A percentile compares a stretch with the other conserved stretches of the same genome.
These are phyloP conservation scores for Fusarium decemcellulare DNA, from an alignment of 2,329 filamentous ascomycete genomes.

Conservation along the genomic window DNA sequence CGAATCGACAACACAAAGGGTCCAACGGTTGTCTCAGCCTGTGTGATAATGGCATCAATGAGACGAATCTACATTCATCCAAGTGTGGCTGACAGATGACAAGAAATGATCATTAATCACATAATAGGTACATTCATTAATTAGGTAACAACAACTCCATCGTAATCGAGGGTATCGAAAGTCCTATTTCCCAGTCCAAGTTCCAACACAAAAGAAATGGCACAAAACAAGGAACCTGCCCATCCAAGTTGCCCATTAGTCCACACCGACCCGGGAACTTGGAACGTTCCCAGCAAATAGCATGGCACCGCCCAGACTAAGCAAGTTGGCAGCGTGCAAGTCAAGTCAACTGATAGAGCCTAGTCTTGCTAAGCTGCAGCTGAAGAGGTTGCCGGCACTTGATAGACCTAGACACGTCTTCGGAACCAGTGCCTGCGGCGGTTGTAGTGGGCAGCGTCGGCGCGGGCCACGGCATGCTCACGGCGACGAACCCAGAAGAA, in stretches of 20 bases:
- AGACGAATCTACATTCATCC: background rate
- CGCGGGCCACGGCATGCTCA: slow-evolving; percentile 52
- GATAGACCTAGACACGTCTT: slow-evolving; percentile 55
- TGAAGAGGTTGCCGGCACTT: no score
- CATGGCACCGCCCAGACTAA: slow-evolving; percentile 18
- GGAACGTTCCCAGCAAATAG: slow-evolving; percentile 30
- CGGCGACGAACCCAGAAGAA: slow-evolving; percentile 66
- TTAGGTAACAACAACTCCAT: slow-evolving; percentile 13
- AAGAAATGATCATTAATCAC: background rate
- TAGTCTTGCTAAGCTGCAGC: no score
- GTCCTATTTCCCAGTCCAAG: slow-evolving; percentile 19
- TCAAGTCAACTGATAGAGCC: slow-evolving; percentile 3
- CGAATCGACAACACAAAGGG: background rate
- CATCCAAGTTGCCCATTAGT: slow-evolving; percentile 28
- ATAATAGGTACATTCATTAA: slow-evolving; percentile 21
- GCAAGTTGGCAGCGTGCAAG: slow-evolving; percentile 4
- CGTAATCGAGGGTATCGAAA: slow-evolving; percentile 23
- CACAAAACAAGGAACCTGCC: slow-evolving; percentile 33
- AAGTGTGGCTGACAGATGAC: background rate
- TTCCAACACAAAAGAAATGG: slow-evolving; percentile 14
- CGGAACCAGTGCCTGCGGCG: slow-evolving; percentile 59
- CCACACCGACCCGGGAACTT: slow-evolving; percentile 14
- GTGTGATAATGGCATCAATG: background rate
- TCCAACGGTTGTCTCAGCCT: background rate
- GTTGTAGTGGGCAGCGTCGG: slow-evolving; percentile 46